These are phyloP conservation scores for Pleurotus sapidus DNA, from an alignment of 768 basidiomycete genomes.

Conservation along the genomic window DNA sequence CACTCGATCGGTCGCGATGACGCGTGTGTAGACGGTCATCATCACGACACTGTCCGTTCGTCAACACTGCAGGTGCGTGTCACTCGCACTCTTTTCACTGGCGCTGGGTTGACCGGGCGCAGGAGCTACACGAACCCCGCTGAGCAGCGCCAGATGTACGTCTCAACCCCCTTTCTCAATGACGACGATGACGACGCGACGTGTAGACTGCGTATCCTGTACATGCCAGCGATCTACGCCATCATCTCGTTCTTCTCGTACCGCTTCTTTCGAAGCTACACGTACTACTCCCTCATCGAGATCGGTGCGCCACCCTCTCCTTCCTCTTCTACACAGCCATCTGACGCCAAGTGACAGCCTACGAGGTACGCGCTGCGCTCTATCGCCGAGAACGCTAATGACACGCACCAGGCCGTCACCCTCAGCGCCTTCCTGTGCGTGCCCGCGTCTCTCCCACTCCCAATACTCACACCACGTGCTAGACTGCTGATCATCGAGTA, in stretches of 20 bases:
- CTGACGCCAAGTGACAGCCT: constrained; percentile 36
- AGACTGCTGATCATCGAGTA: constrained; percentile 83
- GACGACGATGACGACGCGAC: too few species aligned
- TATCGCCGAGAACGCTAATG: not conserved
- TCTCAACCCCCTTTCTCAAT: not conserved
- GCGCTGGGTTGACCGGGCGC: not conserved
- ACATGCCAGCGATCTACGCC: constrained; percentile 82
- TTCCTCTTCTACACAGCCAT: not conserved
- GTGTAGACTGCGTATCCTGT: constrained; percentile 69
- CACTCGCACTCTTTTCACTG: not conserved
- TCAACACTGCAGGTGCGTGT: constrained; percentile 60
- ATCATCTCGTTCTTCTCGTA: constrained; percentile 36
- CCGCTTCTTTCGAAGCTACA: constrained; percentile 63
- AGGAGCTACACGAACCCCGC: constrained; percentile 70
- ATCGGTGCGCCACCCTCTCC: constrained; percentile 26
- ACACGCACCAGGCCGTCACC: constrained; percentile 58
- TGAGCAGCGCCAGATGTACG: constrained; percentile 80
- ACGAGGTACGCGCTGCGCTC: constrained; percentile 48
- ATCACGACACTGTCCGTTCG: constrained; percentile 55
- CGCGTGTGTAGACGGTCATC: constrained; percentile 46
- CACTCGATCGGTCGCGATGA: too few species aligned
- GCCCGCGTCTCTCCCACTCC: not conserved
- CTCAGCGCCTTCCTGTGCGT: constrained; percentile 86
- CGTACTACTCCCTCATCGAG: constrained; percentile 43
- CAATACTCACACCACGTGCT: not conserved